These are phyloP conservation scores for Oryza glaberrima DNA, from an alignment of 176 grass and related monocot species.

Conservation along the genomic window DNA sequence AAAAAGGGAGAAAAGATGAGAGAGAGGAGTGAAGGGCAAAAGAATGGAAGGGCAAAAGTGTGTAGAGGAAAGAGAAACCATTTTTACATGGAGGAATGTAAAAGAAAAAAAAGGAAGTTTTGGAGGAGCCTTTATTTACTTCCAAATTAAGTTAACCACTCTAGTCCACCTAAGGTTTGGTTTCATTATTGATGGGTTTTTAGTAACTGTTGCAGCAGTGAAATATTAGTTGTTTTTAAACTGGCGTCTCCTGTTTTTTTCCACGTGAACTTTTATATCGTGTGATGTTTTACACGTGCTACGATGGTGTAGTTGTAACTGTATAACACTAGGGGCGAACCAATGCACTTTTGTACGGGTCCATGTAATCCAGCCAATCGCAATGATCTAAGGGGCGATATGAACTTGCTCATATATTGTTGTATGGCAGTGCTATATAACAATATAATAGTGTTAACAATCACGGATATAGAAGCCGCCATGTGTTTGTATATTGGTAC, in stretches of 20 bases:
- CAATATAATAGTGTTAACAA: not conserved
- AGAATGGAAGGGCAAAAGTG: not conserved
- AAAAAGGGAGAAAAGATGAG: not conserved
- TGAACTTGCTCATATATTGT: not conserved
- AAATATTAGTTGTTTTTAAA: not conserved
- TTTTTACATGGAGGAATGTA: not conserved
- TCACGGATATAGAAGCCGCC: not conserved
- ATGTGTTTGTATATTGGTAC: not conserved
- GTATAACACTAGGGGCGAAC: too few relatives aligned
- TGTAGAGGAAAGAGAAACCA: not conserved
- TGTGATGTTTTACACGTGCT: too few relatives aligned
- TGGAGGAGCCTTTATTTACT: constrained; percentile 19
- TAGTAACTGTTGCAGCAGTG: not conserved
- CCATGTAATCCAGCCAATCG: not conserved
- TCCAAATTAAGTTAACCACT: not conserved
- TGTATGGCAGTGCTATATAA: not conserved
- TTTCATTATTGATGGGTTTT: not conserved
- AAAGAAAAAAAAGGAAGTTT: constrained; percentile 8
- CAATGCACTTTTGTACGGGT: not conserved
- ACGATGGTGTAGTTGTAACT: too few relatives aligned
- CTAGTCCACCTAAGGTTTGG: too few relatives aligned
- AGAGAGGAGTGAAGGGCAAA: not conserved
- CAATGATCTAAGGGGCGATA: not conserved
- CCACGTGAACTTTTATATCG: too few relatives aligned
- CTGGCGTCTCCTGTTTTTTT: not conserved